Conservation (phyloP, 495 filamentous ascomycete species). For the Hyaloscypha bicolor region DNA sequence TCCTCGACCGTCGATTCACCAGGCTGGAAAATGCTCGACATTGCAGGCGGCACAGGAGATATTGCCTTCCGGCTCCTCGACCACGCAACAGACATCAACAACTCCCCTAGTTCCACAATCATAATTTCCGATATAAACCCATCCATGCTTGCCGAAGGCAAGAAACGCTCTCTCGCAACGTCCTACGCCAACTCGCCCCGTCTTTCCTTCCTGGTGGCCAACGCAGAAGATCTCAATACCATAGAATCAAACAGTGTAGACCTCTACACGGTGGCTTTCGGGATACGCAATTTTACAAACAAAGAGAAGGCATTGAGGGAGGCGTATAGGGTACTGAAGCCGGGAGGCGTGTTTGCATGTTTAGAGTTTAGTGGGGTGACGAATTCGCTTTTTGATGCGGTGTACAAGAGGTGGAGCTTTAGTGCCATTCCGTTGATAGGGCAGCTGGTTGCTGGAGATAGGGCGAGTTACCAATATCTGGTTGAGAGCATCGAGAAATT, state of each 20-base stretch:
- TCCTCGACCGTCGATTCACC: slow-evolving; percentile 38
- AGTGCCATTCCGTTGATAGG: slow-evolving; percentile 92
- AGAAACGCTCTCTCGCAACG: slow-evolving; percentile 66
- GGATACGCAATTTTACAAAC: slow-evolving; percentile 94
- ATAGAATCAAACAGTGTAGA: slow-evolving; percentile 71
- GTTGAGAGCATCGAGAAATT: slow-evolving; percentile 98
- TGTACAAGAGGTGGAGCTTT: slow-evolving; percentile 97
- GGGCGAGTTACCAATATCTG: slow-evolving; percentile 96
- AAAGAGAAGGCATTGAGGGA: slow-evolving; percentile 78
- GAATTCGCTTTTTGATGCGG: slow-evolving; percentile 71
- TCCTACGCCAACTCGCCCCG: slow-evolving; percentile 54
- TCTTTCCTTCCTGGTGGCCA: slow-evolving; percentile 82
- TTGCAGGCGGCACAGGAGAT: slow-evolving; percentile 96
- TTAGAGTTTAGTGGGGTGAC: slow-evolving; percentile 91
- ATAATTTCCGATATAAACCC: slow-evolving; percentile 95
- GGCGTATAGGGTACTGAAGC: slow-evolving; percentile 85
- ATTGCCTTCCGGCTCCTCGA: slow-evolving; percentile 97
- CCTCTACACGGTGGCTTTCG: slow-evolving; percentile 96
- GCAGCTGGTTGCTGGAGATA: slow-evolving; percentile 90
- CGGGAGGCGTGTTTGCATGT: slow-evolving; percentile 94
- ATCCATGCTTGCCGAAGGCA: slow-evolving; percentile 87
- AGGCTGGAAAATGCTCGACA: slow-evolving; percentile 87
- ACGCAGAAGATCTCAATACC: slow-evolving; percentile 74
- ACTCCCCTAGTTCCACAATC: slow-evolving; percentile 75
- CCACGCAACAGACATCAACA: slow-evolving; percentile 80